Conservation (phyloP, 2,329 filamentous ascomycete species). For the Fusarium protoensiforme region DNA sequence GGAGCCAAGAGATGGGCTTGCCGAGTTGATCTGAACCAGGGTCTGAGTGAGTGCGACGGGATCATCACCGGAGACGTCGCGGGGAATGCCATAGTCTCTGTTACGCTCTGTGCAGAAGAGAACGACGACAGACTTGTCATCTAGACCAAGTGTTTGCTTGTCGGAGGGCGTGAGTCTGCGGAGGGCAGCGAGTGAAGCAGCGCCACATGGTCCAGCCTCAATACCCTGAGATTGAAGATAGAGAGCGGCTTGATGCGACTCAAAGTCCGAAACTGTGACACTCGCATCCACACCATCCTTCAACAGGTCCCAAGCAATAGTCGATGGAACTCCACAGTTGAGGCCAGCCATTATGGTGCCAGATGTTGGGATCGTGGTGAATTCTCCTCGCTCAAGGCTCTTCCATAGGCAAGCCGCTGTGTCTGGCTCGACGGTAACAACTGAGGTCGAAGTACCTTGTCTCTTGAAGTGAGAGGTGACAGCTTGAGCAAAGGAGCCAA, state of each 20-base stretch:
- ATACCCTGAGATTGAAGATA: slow-evolving; percentile 62
- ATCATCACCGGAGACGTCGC: slow-evolving; percentile 54
- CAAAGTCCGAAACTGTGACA: slow-evolving; percentile 69
- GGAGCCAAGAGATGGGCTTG: slow-evolving; percentile 56
- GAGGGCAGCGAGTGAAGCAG: slow-evolving; percentile 67
- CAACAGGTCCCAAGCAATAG: slow-evolving; percentile 72
- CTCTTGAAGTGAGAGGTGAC: slow-evolving; percentile 74
- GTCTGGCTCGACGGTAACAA: slow-evolving; percentile 78
- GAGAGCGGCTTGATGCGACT: slow-evolving; percentile 68
- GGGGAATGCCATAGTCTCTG: slow-evolving; percentile 62
- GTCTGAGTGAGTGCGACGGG: slow-evolving; percentile 55
- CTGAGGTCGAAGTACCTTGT: slow-evolving; percentile 39
- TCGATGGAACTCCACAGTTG: slow-evolving; percentile 77
- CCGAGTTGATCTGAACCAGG: slow-evolving; percentile 61
- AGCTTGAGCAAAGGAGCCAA: slow-evolving; percentile 78
- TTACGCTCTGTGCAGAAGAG: slow-evolving; percentile 71
- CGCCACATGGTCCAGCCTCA: slow-evolving; percentile 71
- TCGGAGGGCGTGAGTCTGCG: slow-evolving; percentile 55
- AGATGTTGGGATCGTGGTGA: slow-evolving; percentile 62
- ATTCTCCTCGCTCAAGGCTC: slow-evolving; percentile 60
- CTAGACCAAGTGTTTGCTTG: slow-evolving; percentile 50
- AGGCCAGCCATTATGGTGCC: slow-evolving; percentile 80
- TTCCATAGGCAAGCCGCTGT: slow-evolving; percentile 69
- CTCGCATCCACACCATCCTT: slow-evolving; percentile 68
- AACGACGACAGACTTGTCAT: slow-evolving; percentile 67